Conservation (phyloP, 345 rosid species). For the Dovyalis caffra region DNA sequence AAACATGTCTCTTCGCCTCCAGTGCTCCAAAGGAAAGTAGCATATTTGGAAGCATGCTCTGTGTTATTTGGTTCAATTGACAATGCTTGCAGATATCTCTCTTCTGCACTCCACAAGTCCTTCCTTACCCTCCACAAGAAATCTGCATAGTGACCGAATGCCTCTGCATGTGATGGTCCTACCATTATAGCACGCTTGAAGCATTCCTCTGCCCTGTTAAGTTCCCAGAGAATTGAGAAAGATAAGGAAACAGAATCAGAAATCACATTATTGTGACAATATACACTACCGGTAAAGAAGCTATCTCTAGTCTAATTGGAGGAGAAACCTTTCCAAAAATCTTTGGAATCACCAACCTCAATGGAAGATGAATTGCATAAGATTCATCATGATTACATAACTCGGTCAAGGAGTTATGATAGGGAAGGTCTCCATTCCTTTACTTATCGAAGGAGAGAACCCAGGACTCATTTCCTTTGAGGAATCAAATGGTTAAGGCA, state of each 20-base stretch:
- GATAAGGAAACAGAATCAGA: not conserved
- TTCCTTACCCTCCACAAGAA: constrained; percentile 68
- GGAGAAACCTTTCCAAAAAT: no score
- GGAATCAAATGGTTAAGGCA: not conserved
- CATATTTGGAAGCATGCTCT: constrained; percentile 57
- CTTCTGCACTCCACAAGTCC: constrained; percentile 76
- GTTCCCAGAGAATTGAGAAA: not conserved
- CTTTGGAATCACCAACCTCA: no score
- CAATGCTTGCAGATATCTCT: constrained; percentile 60
- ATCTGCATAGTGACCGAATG: constrained; percentile 56
- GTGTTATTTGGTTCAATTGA: constrained; percentile 50
- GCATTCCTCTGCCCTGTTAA: constrained; percentile 62
- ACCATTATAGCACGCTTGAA: constrained; percentile 56
- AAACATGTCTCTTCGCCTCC: constrained; percentile 73
- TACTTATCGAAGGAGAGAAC: no score
- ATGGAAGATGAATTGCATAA: no score
- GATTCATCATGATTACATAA: no score
- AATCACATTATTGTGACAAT: not conserved
- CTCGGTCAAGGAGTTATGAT: no score
- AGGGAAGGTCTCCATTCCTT: no score
- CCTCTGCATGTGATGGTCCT: constrained; percentile 62
- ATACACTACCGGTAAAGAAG: not conserved
- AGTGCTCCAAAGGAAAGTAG: constrained; percentile 68
- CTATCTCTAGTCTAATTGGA: no score
- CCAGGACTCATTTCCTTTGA: not conserved